Evolutionary conservation across 495 filamentous ascomycete genomes (phyloP), one percentile per base, ranked within the genome.

Genomic region (Letharia columbiana): DNA sequence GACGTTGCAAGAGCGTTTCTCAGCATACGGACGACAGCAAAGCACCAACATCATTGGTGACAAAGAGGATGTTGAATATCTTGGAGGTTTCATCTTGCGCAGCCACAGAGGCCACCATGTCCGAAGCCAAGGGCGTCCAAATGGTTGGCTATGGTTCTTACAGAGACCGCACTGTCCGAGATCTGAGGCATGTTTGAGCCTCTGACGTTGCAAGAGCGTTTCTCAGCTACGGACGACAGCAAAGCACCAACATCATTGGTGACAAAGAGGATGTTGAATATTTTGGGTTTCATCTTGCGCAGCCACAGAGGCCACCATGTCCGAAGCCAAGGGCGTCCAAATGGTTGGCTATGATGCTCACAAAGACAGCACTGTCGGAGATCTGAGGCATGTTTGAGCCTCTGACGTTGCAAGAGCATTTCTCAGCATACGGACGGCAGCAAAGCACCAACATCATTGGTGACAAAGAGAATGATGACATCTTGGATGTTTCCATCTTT

Each of bases 1-100:
- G 47, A 50, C 47, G n/a, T 50, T 23, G 47, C 47, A 50, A 7
- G 47, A 50, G 47, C 47, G n/a, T 50, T 50, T 50, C 47, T 50
- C n/a, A 15, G 18, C 4, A 20, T 5, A 3, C 18, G 12, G 47
- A 11, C 47, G n/a, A 20, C 15, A 4, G 44, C 3, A 12, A 18
- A 20, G 44, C 44, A 8, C 15, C 20, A 3, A 47, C 3, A 20
- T 3, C 4, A 47, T 47, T 47, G 15, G 44, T 13, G 17, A 20
- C 23, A 4, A 3, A 10, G 44, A 47, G 44, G 3, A 20, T 47
- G 41, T 47, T 20, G 23, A 28, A 28, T 28, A 28, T 28, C 23
- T 28, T 28, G 23, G 23, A 28, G 23, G 23, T 28, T 28, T 28
- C 23, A 28, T 28, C 0, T 28, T 28, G 23, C 23, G 23, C 23